Evolutionary conservation across 169 alveolate genomes (phyloP).

Genomic region (Eimeria acervulina): DNA sequence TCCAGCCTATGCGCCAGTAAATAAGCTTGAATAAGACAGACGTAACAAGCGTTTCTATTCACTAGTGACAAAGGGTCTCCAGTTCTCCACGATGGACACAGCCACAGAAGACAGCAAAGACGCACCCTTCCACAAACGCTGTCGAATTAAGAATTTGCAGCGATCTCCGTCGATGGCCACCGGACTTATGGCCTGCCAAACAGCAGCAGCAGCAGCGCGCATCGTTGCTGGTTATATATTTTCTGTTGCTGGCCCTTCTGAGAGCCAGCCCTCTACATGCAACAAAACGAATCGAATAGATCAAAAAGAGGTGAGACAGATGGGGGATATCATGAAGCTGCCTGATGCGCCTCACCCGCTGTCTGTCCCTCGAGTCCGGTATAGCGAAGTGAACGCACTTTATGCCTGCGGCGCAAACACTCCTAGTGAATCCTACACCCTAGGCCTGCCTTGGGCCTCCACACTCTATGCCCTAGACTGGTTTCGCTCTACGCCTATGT

Average conservation of each 20-base stretch:
- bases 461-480: background rate
- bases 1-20: background rate
- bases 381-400: slow-evolving; percentile 91
- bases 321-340: background rate
- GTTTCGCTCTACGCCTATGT: background rate
- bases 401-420: slow-evolving; percentile 85
- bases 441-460: background rate
- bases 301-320: background rate
- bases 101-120: background rate
- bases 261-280: background rate
- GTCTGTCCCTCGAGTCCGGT: slow-evolving; percentile 93
- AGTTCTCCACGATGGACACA: background rate
- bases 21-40: background rate
- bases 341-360: slow-evolving; percentile 84
- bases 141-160: slow-evolving; percentile 92
- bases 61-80: background rate
- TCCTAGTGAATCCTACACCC: background rate
- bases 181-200: slow-evolving; percentile 88
- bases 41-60: background rate
- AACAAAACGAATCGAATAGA: background rate
- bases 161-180: slow-evolving; percentile 93
- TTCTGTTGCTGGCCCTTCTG: background rate
- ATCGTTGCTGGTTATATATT: background rate
- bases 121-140: slow-evolving; percentile 90
- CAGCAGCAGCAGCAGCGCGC: background rate